These are phyloP conservation scores for Punctularia strigosozonata DNA, from an alignment of 768 basidiomycete species.

Conservation along the genomic window DNA sequence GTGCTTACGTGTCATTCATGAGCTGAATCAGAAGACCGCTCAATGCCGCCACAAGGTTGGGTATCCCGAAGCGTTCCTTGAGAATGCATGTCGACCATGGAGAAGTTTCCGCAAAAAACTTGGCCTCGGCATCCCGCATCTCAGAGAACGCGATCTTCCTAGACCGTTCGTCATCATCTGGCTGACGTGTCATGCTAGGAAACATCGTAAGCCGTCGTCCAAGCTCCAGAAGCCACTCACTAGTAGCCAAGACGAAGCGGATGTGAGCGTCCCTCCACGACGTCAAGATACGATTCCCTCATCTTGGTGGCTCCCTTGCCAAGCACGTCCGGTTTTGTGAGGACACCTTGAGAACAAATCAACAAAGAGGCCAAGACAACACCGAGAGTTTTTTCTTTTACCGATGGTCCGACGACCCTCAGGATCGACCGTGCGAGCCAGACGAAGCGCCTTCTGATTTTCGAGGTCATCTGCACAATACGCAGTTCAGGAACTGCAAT, in stretches of 20 bases:
- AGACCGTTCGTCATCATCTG: slow-evolving; percentile 22
- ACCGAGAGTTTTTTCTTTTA: slow-evolving; percentile 10
- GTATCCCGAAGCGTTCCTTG: background rate
- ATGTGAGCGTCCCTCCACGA: slow-evolving; percentile 28
- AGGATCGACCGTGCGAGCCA: slow-evolving; percentile 30
- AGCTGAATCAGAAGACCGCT: background rate
- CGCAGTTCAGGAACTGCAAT: background rate
- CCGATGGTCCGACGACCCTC: slow-evolving; percentile 36
- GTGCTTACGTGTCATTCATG: background rate
- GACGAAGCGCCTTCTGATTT: slow-evolving; percentile 35
- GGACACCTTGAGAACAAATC: slow-evolving; percentile 26
- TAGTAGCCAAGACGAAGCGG: slow-evolving; percentile 29
- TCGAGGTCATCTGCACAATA: slow-evolving; percentile 34
- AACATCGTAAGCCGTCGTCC: no score
- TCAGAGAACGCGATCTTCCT: slow-evolving; percentile 17
- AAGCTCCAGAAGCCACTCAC: no score
- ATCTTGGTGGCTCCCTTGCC: slow-evolving; percentile 22
- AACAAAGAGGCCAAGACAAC: background rate
- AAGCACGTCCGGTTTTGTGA: slow-evolving; percentile 45
- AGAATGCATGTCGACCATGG: background rate
- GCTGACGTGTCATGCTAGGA: slow-evolving; percentile 31
- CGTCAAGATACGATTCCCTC: slow-evolving; percentile 28
- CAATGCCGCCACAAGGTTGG: background rate
- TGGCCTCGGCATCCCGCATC: slow-evolving; percentile 22
- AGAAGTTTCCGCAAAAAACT: slow-evolving; percentile 18